Conservation (phyloP, 2,329 filamentous ascomycete species). For the Cladosporium halotolerans region DNA sequence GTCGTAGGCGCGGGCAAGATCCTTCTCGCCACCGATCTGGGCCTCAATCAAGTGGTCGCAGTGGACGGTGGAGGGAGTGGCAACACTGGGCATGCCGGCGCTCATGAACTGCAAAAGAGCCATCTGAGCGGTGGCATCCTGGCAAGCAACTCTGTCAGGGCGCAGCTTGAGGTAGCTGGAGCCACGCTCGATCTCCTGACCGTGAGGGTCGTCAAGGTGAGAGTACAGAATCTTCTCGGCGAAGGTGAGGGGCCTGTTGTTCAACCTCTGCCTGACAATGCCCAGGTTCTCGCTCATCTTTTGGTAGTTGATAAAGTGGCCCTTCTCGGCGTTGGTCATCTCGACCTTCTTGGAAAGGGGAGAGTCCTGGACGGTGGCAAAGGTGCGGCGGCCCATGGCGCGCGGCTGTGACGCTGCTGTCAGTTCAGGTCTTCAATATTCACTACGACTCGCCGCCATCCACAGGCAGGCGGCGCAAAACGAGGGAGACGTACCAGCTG, state of each 20-base stretch:
- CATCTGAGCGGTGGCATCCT: conserved; percentile 99
- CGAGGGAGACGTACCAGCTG: conserved; percentile 31
- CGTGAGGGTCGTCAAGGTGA: conserved; percentile 92
- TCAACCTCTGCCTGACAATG: conserved; percentile 82
- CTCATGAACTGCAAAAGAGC: conserved; percentile 99
- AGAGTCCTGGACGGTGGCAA: conserved; percentile 82
- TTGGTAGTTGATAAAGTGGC: conserved; percentile 97
- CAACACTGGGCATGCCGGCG: conserved; percentile 89
- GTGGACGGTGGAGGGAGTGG: conserved; percentile 92
- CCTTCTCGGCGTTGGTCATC: conserved; percentile 95
- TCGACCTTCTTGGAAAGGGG: conserved; percentile 91
- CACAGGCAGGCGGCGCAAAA: neutral
- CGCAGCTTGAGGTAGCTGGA: conserved; percentile 93
- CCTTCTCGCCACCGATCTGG: conserved; percentile 85
- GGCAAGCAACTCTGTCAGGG: conserved; percentile 95
- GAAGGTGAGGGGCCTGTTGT: conserved; percentile 90
- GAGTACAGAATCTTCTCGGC: conserved; percentile 99
- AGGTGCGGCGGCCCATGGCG: conserved; percentile 51
- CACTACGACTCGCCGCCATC: neutral
- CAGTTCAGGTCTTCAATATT: neutral
- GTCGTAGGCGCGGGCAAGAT: conserved; percentile 79
- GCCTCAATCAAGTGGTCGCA: conserved; percentile 99
- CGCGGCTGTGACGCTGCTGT: conserved; percentile 21
- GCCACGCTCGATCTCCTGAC: conserved; percentile 93
- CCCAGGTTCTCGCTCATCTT: conserved; percentile 98